These are phyloP conservation scores for Ascochyta rabiei DNA, from an alignment of 2,329 filamentous ascomycete genomes.

Conservation along the genomic window DNA sequence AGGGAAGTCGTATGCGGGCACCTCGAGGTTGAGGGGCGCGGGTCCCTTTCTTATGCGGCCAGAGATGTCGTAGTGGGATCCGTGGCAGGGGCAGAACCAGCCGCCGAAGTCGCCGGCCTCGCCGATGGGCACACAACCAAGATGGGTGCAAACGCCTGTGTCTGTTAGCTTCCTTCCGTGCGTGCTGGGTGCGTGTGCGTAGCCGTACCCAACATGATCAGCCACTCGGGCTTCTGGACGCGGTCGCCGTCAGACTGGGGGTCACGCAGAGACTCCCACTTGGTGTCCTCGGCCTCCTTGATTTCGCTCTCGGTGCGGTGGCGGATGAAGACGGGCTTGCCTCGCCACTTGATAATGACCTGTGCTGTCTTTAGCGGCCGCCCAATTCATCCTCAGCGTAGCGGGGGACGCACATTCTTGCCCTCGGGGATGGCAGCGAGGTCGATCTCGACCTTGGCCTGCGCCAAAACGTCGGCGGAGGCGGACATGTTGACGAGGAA, in stretches of 20 bases:
- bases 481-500: constrained; percentile 99
- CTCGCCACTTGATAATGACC: constrained; percentile 99
- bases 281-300: constrained; percentile 88
- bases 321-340: constrained; percentile 99
- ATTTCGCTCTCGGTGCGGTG: constrained; percentile 95
- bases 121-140: constrained; percentile 98
- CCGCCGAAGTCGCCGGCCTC: constrained; percentile 97
- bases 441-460: constrained; percentile 99
- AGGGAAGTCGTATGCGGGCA: constrained; percentile 90
- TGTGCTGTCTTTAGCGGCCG: constrained; percentile 48
- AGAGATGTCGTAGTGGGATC: constrained; percentile 99
- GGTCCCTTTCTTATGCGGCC: constrained; percentile 97
- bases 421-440: constrained; percentile 92
- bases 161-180: constrained; percentile 29
- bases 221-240: constrained; percentile 98
- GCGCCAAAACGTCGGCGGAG: constrained; percentile 96
- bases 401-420: constrained; percentile 81
- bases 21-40: constrained; percentile 95
- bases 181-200: not conserved
- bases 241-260: constrained; percentile 89
- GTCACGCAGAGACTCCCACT: constrained; percentile 83
- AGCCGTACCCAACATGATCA: constrained; percentile 90
- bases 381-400: not conserved
- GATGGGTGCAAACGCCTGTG: constrained; percentile 94
- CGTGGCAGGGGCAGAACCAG: constrained; percentile 99